phyloP scores from a whole-genome alignment of 2,329 filamentous ascomycete species.

The Penicillium sp. region DNA sequence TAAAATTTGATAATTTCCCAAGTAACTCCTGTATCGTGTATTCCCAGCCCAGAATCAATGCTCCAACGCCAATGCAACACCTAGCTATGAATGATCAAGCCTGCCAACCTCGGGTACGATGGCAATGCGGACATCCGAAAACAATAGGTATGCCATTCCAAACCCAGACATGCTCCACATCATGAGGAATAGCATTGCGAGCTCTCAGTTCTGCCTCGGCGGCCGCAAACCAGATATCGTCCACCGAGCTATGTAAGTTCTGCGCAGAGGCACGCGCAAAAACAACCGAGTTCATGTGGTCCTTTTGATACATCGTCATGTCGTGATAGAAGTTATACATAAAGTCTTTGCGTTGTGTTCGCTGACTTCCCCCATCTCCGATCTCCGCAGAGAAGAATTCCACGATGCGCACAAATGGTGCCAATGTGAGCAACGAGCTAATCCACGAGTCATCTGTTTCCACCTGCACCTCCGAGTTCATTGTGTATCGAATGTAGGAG shows the following conservation, averaged over 20 bases:
- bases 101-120: slow-evolving; percentile 31
- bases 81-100: slow-evolving; percentile 26
- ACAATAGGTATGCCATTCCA: slow-evolving; percentile 39
- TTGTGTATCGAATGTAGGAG: slow-evolving; percentile 40
- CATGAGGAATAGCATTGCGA: slow-evolving; percentile 35
- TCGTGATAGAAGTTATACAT: slow-evolving; percentile 48
- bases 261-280: slow-evolving; percentile 34
- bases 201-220: slow-evolving; percentile 33
- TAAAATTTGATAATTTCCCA: background rate
- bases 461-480: slow-evolving; percentile 32
- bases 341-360: slow-evolving; percentile 44
- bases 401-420: slow-evolving; percentile 42
- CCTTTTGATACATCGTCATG: slow-evolving; percentile 38
- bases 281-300: slow-evolving; percentile 41
- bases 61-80: slow-evolving; percentile 17
- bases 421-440: slow-evolving; percentile 42
- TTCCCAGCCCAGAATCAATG: slow-evolving; percentile 3
- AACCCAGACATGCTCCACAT: slow-evolving; percentile 35
- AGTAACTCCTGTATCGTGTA: slow-evolving; percentile 5
- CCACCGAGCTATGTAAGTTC: slow-evolving; percentile 34
- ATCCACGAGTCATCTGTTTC: slow-evolving; percentile 42
- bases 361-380: slow-evolving; percentile 43
- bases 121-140: slow-evolving; percentile 40
- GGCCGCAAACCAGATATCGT: slow-evolving; percentile 45
- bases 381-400: slow-evolving; percentile 49